Evolutionary conservation across 768 basidiomycete genomes (phyloP), one percentile per base, ranked within the genome.

Genomic region (Cyathus striatus): DNA sequence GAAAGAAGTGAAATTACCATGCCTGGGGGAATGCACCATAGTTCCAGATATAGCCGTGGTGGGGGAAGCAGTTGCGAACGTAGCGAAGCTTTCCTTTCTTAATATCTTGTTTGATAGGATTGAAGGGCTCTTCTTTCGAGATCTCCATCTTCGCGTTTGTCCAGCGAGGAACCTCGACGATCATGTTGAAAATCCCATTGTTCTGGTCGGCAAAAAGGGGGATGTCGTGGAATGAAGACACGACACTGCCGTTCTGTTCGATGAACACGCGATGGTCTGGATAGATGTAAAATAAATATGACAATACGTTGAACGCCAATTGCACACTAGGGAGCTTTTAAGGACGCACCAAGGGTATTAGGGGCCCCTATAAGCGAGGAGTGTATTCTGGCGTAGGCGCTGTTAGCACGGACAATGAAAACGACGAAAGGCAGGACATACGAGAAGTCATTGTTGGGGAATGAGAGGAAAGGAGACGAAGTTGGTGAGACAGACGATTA

Each of bases 121-220:
- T 99, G 82, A 98, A 91, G n/a, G 80, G 42, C 66, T 98, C 95
- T 58, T 96, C 93, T 69, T 96, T 99, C 68, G 79, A 95, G 65
- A 96, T 96, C 71, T 99, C 96, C 87, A 98, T 89, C 79, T 99
- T 98, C 42, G 96, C 96, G 75, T 99, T 97, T 65, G 94, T 96
- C 96, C 96, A 99, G 58, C 96, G 88, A 38, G 96, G 96, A 44
- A 95, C 81, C 71, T 96, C 91, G 68, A 96, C 93, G 65, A 96
- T 74, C 91, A 98, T 97, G 86, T 97, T 98, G 71, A 96, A 78
- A 73, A 97, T 86, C 59, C 90, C 90, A 65, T 87, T 88, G 71
- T 74, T 84, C 73, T 85, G 90, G 69, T 99, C 92, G 42, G 93
- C 93, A 64, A 96, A 97, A 59, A 98, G 92, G 9, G 95, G 92